Evolutionary conservation across 75 land plant species (phyloP).

Genomic region (Cryptomeria japonica): DNA sequence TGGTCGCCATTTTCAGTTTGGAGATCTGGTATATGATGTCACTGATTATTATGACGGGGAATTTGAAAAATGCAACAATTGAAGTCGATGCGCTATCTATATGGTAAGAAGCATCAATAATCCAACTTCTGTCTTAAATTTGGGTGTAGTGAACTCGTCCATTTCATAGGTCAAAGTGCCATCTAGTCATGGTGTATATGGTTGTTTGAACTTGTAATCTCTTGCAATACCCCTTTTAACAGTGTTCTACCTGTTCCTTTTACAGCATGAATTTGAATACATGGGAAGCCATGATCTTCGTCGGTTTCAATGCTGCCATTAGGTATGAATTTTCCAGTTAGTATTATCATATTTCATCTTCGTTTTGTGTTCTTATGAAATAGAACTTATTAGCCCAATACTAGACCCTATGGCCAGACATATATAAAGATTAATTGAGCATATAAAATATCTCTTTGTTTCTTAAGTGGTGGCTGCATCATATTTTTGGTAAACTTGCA

Average conservation of each 20-base stretch:
- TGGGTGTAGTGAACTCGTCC: no score
- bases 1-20: neutral
- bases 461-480: no score
- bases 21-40: neutral
- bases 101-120: neutral
- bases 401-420: no score
- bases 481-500: no score
- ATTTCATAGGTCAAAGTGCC: neutral
- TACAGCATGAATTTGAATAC: conserved; percentile 69
- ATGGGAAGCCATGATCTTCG: conserved; percentile 62
- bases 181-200: neutral
- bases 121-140: neutral
- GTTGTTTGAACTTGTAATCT: neutral
- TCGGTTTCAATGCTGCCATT: conserved; percentile 64
- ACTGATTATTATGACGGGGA: neutral
- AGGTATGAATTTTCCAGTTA: conserved; percentile 20
- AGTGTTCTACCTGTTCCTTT: neutral
- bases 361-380: no score
- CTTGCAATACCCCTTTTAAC: neutral
- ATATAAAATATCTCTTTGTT: no score
- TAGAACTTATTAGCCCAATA: no score
- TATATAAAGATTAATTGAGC: no score
- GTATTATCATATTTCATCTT: no score
- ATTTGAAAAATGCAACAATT: neutral
- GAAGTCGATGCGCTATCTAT: neutral